Conservation (phyloP, 2,329 filamentous ascomycete genomes). For the Nannizziopsis arthrosporioides region DNA sequence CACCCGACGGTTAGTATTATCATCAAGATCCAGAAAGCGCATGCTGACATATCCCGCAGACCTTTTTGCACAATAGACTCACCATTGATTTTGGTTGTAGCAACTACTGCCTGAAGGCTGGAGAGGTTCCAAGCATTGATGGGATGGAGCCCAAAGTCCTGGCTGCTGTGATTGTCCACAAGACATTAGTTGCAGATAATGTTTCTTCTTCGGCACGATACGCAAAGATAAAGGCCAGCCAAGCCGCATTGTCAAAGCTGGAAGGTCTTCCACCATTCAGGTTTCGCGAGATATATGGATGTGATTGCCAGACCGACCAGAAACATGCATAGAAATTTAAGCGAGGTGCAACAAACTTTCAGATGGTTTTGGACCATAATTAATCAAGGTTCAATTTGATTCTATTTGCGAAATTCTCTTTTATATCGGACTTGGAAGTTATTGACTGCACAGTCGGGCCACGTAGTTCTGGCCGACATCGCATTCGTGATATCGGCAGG, state of each 20-base stretch:
- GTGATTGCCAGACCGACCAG: constrained; percentile 44
- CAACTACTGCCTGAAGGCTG: constrained; percentile 41
- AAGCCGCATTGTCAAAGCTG: constrained; percentile 31
- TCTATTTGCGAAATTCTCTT: no score
- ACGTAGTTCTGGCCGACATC: no score
- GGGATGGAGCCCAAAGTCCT: constrained; percentile 44
- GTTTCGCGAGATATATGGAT: constrained; percentile 51
- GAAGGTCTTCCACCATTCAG: constrained; percentile 43
- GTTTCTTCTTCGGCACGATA: constrained; percentile 55
- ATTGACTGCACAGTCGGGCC: no score
- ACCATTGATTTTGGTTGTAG: constrained; percentile 54
- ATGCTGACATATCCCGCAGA: constrained; percentile 31
- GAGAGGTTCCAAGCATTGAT: constrained; percentile 36
- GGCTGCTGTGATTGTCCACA: constrained; percentile 67
- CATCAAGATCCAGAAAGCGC: not conserved
- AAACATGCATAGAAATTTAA: not conserved
- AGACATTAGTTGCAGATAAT: constrained; percentile 51
- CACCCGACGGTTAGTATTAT: constrained; percentile 53
- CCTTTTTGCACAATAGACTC: constrained; percentile 55
- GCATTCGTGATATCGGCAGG: no score
- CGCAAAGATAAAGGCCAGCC: constrained; percentile 51
- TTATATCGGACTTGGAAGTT: no score
- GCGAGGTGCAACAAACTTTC: not conserved
- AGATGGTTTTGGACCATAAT: not conserved
- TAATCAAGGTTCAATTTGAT: no score